Evolutionary conservation across 345 rosid species (phyloP).

Genomic region (Melaleuca alternifolia): DNA sequence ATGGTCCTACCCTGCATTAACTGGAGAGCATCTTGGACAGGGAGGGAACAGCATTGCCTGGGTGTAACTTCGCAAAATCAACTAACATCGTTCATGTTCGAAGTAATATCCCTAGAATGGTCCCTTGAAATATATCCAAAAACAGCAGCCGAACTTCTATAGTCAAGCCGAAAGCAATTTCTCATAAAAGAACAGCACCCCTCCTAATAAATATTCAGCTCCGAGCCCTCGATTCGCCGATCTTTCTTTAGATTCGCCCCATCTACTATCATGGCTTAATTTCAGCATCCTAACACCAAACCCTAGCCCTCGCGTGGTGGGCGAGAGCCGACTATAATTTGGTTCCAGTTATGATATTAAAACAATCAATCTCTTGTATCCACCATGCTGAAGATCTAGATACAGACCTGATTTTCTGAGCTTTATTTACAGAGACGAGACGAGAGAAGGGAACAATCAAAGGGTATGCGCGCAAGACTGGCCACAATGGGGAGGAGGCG

Average conservation of each 20-base stretch:
- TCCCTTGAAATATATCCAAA: not conserved
- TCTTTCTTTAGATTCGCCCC: not conserved
- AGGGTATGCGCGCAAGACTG: conserved; percentile 26
- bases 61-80: not conserved
- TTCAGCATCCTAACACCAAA: not conserved
- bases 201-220: not conserved
- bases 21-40: not conserved
- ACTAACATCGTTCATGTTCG: not conserved
- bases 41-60: not conserved
- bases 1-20: not conserved
- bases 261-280: not conserved
- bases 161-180: not conserved
- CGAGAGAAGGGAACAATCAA: conserved; percentile 33
- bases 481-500: conserved; percentile 11
- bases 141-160: not conserved
- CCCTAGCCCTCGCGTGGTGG: not conserved
- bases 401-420: not conserved
- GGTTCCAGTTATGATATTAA: not conserved
- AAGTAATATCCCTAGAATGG: not conserved
- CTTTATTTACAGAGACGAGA: conserved; percentile 18
- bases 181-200: not conserved
- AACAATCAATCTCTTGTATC: not conserved
- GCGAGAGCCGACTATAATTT: not conserved
- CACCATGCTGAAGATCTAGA: not conserved
- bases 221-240: not conserved